These are phyloP conservation scores for Boletales sp. DNA, from an alignment of 768 basidiomycete genomes.

Conservation along the genomic window DNA sequence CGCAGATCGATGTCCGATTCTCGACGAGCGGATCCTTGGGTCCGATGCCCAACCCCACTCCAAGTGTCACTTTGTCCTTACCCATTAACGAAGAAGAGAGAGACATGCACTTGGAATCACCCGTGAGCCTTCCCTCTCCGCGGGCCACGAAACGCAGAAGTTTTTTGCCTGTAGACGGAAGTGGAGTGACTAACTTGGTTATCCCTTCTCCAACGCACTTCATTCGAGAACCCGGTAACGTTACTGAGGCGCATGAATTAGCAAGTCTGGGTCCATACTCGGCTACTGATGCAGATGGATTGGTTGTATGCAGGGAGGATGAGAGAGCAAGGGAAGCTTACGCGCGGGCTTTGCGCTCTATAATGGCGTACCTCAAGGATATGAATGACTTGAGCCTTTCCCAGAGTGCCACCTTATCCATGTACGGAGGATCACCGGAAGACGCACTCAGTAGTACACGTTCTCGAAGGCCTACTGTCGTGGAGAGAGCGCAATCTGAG, in stretches of 20 bases:
- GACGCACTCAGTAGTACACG: conserved; percentile 38
- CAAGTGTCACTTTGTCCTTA: conserved; percentile 27
- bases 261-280: conserved; percentile 41
- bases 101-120: no score
- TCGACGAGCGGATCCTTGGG: conserved; percentile 68
- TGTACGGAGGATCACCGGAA: conserved; percentile 53
- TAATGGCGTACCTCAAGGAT: conserved; percentile 95
- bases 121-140: conserved; percentile 26
- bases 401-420: conserved; percentile 51
- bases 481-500: conserved; percentile 45
- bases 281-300: conserved; percentile 41
- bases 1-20: conserved; percentile 67
- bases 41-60: conserved; percentile 37
- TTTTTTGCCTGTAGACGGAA: conserved; percentile 82
- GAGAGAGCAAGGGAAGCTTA: conserved; percentile 69
- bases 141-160: conserved; percentile 73
- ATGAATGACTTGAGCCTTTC: conserved; percentile 86
- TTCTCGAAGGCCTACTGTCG: conserved; percentile 63
- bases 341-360: conserved; percentile 77
- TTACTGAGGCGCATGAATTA: conserved; percentile 32
- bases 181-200: conserved; percentile 55
- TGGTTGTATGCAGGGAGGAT: conserved; percentile 57
- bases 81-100: conserved; percentile 20
- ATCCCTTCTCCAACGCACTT: conserved; percentile 64
- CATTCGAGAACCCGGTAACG: conserved; percentile 42